phyloP scores from a whole-genome alignment of 257 asterid species.

The Solanum pinnatisectum region DNA sequence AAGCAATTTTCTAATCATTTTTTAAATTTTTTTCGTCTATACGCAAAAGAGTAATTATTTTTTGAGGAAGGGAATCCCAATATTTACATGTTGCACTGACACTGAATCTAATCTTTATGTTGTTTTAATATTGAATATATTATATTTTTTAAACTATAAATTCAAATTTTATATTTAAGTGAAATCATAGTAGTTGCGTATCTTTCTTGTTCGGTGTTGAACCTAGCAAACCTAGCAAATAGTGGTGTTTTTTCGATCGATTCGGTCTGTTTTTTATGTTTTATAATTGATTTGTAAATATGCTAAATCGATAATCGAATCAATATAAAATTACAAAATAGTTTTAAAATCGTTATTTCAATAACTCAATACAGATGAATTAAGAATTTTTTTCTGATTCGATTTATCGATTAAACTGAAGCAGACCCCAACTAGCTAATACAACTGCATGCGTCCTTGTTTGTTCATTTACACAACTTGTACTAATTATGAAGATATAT shows the following conservation, averaged over 20 bases:
- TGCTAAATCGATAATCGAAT: rapidly evolving
- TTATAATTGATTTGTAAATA: no score
- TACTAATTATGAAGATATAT: background rate
- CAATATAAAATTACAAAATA: no score
- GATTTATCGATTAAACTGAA: no score
- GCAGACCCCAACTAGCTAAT: background rate
- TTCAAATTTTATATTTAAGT: no score
- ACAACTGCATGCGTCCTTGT: background rate
- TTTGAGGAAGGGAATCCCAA: background rate
- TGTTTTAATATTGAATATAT: no score
- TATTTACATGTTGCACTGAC: background rate
- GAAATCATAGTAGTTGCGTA: background rate
- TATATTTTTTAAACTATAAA: no score
- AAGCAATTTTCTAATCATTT: no score
- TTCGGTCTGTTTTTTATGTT: no score
- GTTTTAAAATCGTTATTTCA: no score
- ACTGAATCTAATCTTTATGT: background rate
- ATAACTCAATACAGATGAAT: no score
- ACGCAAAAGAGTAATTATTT: background rate
- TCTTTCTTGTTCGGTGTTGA: background rate
- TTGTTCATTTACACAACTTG: background rate
- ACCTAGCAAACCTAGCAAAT: no score
- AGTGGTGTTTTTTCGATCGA: background rate
- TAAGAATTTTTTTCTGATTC: no score
- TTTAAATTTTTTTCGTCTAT: background rate